Evolutionary conservation across 805 yeast genomes (phyloP).

Genomic region (Ogataea nakhonphanomensis): DNA sequence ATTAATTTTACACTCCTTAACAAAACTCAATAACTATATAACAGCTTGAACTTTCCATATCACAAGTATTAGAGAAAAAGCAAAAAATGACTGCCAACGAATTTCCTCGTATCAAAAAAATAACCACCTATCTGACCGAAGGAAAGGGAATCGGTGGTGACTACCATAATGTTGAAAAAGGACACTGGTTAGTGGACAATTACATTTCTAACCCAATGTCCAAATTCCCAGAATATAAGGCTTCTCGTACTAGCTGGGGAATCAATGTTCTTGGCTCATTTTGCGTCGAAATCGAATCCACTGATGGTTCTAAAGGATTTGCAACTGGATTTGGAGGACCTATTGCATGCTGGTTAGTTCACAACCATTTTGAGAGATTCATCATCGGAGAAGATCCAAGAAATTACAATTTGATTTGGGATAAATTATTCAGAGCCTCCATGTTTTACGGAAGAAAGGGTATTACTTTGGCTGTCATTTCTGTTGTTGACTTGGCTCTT

Average conservation of each 20-base stretch:
- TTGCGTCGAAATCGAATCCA: conserved; percentile 46
- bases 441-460: conserved; percentile 53
- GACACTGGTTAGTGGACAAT: conserved; percentile 49
- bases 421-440: conserved; percentile 45
- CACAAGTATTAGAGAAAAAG: not conserved
- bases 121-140: conserved; percentile 40
- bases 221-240: conserved; percentile 42
- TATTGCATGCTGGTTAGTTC: conserved; percentile 46
- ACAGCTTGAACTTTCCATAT: not conserved
- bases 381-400: conserved; percentile 46
- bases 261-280: conserved; percentile 49
- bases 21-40: not conserved
- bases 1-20: not conserved
- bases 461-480: conserved; percentile 43
- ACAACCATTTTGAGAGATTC: conserved; percentile 45
- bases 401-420: conserved; percentile 44
- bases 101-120: conserved; percentile 43
- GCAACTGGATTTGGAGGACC: conserved; percentile 55
- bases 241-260: conserved; percentile 47
- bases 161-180: conserved; percentile 46
- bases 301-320: conserved; percentile 47
- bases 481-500: conserved; percentile 46
- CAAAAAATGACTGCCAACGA: conserved; percentile 25
- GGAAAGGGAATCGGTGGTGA: conserved; percentile 51
- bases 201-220: conserved; percentile 50